Evolutionary conservation across 768 basidiomycete genomes (phyloP).

Genomic region (Pulveroboletus sp.): DNA sequence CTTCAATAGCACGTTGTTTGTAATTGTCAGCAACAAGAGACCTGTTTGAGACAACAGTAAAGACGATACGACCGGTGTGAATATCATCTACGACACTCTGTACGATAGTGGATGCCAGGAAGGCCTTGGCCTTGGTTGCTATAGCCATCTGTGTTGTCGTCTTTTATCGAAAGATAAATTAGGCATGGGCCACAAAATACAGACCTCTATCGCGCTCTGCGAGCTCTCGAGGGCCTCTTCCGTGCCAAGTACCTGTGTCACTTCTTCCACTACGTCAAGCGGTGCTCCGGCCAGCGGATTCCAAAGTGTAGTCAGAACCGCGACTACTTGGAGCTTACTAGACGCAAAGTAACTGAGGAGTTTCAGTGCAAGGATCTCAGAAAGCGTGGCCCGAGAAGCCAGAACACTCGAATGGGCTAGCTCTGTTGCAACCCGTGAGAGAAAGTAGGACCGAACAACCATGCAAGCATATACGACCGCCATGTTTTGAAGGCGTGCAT

Average conservation of each 20-base stretch:
- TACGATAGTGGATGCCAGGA: constrained; percentile 78
- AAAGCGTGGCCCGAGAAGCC: constrained; percentile 68
- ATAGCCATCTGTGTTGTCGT: constrained; percentile 90
- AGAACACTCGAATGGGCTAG: constrained; percentile 78
- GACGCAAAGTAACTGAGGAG: constrained; percentile 72
- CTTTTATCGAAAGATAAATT: not conserved
- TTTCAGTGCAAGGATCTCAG: constrained; percentile 89
- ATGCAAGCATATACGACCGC: constrained; percentile 75
- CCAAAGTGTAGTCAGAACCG: constrained; percentile 81
- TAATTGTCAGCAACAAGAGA: constrained; percentile 91
- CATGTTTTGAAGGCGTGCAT: constrained; percentile 74
- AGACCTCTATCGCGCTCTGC: constrained; percentile 83
- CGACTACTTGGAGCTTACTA: constrained; percentile 69
- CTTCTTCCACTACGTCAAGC: constrained; percentile 60
- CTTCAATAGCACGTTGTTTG: constrained; percentile 69
- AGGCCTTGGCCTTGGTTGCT: constrained; percentile 77
- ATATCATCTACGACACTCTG: constrained; percentile 89
- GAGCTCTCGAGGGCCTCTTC: constrained; percentile 60
- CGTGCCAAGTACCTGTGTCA: constrained; percentile 54
- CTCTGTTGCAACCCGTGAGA: constrained; percentile 63
- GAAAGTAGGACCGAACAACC: constrained; percentile 76
- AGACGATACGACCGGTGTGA: constrained; percentile 75
- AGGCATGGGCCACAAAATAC: constrained; percentile 23
- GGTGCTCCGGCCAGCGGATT: constrained; percentile 81
- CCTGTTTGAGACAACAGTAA: constrained; percentile 56